Evolutionary conservation across 2,329 filamentous ascomycete species (phyloP), one percentile per base, ranked within the genome.

Genomic region (Sporothrix sp.): DNA sequence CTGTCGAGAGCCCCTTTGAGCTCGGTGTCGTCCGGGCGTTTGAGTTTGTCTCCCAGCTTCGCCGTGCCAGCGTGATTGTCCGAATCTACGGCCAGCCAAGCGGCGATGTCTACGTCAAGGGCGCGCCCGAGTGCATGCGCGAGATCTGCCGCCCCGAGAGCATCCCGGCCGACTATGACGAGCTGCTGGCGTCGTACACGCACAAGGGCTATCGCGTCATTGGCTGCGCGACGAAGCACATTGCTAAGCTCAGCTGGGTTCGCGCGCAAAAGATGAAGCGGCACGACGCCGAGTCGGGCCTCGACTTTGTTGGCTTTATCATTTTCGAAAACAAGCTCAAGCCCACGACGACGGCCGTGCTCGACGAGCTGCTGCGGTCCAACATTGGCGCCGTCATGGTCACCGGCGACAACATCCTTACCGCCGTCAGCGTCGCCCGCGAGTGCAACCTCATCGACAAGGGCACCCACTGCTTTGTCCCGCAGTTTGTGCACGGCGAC

Each of bases 281-380:
- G 27, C 71, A 82, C 35, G 86, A 96, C 48, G 90, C 86, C 8
- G 93, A 98, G 66, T 84, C 79, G 3, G 75, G 82, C 28, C 76
- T 98, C 10, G 81, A 91, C 40, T 97, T 98, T 62, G 77, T 90
- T 32, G 93, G 93, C 5, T 98, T 98, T 68, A 97, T 98, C 62
- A 84, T 98, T 49, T 98, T 98, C 60, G 93, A 98, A 68, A 98
- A 98, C 70, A 98, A 98, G 68, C 71, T 98, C 54, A 98, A 98
- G 66, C 83, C 87, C 1, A 89, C 80, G 18, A 96, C 91, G 0
- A 77, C 86, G 1, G 77, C 76, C 1, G 85, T 96, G 30, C 79
- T 98, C 23, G 77, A 85, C 51, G 90, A 97, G 67, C 75, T 98
- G 3, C 76, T 80, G 28, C 74, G 84, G 48, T 91, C 94, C 7